Base-by-base conservation (phyloP, 169 alveolate genomes). In the Plasmodium knowlesi region DNA sequence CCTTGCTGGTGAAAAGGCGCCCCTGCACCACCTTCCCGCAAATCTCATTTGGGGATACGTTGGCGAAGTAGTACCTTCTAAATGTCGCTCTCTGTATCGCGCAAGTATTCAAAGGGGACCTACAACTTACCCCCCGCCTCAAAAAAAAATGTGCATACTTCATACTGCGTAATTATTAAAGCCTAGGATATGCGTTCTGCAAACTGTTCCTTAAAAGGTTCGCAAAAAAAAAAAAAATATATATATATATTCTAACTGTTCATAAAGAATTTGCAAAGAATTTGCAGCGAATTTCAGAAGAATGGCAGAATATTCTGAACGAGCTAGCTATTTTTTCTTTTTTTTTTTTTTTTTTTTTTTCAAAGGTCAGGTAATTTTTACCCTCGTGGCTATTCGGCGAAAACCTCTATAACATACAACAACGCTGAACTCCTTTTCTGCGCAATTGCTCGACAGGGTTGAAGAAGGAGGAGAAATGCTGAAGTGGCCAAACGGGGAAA, bases 61-160 rank as follows among this genome's bases (percentile, higher is more conserved):
- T 84, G 74, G 72, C 53, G 14, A 67, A 67, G 61, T 53, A 54
- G 78, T 70, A 71, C 46, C 72, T 70, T 25, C 74, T 32, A 84
- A 43, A 80, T 46, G 30, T 25, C 30, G 30, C 34, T 28, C 16
- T 25, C 43, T 71, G 82, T 53, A 71, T 28, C 32, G 78, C 90
- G 22, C 41, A 50, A 9, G 41, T 12, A 41, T 32, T 82, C 39
- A 73, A 43, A 43, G 83, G 37, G 50, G 73, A 22, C 37, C 92
- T 83, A 41, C 80, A 57, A 67, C 73, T 67, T 25, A 70, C 30
- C 74, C 83, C 92, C 37, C 82, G 43, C 79, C 73, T 70, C 22
- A 83, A 14, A 67, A 83, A 19, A 67, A 83, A 34, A 83, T 83
- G 71, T 19, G 82, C 41, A 81, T 83, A 83, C 76, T 70, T 83